Evolutionary conservation across 192 early-diverging fungal genomes (phyloP), one percentile per base, ranked within the genome.

Genomic region (Dimargaris xerosporica): DNA sequence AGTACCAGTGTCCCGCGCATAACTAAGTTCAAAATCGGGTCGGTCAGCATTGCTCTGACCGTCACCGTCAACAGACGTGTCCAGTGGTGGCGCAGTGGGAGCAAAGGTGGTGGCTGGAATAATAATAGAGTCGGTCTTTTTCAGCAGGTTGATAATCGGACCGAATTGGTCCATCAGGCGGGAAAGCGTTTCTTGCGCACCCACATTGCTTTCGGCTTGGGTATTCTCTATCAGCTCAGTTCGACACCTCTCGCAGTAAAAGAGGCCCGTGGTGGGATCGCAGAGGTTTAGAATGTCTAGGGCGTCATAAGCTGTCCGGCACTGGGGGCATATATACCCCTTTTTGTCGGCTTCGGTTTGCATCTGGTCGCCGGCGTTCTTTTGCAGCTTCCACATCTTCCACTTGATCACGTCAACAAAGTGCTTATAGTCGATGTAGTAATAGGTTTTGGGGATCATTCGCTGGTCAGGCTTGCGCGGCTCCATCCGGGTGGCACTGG

Each of bases 381-480:
- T 75, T 42, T 83, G 80, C 73, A 96, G 88, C 70, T 83, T 85
- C 77, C 82, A 89, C 68, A 96, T 91, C 65, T 87, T 85, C 81
- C 81, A 94, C 66, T 93, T 94, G 52, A 94, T 85, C 9, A 91
- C 91, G 64, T 94, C 86, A 0, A 96, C 87, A 73, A 94, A 90
- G n/a, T 85, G 78, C 67, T 88, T 89, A 75, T 93, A 94, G 73
- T 96, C 93, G 15, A 96, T 77, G 67, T 89, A 91, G 70, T 89
- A 93, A 64, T 85, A 91, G 43, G 78, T 78, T 64, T 80, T 80
- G 19, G 73, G 66, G 3, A 54, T 17, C 16, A 54, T 31, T 19
- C 64, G 25, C 12, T 26, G 19, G 62, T 58, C 54, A 21, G 51
- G 46, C 11, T 21, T 26, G 23, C 19, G 16, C 31, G 78, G 70